Evolutionary conservation across 1,139 yeast species (phyloP).

Genomic region (Kazachstania sp.): DNA sequence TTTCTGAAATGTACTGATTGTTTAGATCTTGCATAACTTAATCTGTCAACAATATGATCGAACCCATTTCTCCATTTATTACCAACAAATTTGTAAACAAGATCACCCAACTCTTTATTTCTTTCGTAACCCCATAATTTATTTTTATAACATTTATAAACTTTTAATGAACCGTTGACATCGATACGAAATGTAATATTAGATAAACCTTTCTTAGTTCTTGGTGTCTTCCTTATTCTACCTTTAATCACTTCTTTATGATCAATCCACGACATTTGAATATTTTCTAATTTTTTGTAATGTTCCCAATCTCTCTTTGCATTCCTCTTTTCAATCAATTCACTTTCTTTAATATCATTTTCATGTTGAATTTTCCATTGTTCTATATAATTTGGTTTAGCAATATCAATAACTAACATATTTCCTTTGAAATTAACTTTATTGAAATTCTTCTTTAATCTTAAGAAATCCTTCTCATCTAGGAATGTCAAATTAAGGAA

Average conservation of each 20-base stretch:
- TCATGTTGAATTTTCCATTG: constrained; percentile 39
- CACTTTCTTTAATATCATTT: constrained; percentile 27
- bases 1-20: constrained; percentile 11
- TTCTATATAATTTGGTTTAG: constrained; percentile 38
- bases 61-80: constrained; percentile 77
- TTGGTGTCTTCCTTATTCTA: constrained; percentile 46
- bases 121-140: constrained; percentile 89
- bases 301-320: constrained; percentile 35
- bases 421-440: constrained; percentile 73
- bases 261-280: constrained; percentile 34
- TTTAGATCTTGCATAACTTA: constrained; percentile 25
- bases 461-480: constrained; percentile 36
- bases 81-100: constrained; percentile 48
- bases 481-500: constrained; percentile 52
- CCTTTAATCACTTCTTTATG: constrained; percentile 53
- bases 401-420: constrained; percentile 46
- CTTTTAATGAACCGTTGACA: constrained; percentile 53
- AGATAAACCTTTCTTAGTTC: constrained; percentile 39
- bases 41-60: constrained; percentile 66
- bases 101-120: constrained; percentile 48
- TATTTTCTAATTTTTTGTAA: constrained; percentile 37
- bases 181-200: constrained; percentile 58
- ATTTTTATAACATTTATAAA: constrained; percentile 53
- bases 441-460: constrained; percentile 49
- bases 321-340: constrained; percentile 24